Evolutionary conservation across 352 stramenopile genomes (phyloP).

Genomic region (Pythium sp.): DNA sequence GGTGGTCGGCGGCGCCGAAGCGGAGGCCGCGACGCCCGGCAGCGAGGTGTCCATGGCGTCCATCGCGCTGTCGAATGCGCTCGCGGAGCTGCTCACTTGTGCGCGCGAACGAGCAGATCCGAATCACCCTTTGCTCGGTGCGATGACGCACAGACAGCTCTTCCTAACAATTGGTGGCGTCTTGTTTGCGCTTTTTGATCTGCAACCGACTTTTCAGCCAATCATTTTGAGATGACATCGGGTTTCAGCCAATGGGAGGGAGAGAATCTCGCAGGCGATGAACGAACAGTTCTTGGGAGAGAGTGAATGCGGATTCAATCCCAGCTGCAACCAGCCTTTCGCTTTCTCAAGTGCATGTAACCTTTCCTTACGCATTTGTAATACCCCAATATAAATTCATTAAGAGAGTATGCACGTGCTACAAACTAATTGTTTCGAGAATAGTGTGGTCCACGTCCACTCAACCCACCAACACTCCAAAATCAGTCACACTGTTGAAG

Average conservation of each 20-base stretch:
- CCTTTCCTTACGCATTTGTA: not conserved
- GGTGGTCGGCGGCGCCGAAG: not conserved
- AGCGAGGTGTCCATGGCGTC: conserved; percentile 19
- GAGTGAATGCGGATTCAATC: conserved; percentile 2
- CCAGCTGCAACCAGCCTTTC: not conserved
- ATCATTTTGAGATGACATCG: not conserved
- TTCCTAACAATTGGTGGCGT: conserved; percentile 9
- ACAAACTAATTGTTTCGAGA: too few species aligned
- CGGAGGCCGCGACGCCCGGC: conserved; percentile 12
- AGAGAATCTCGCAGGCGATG: conserved; percentile 1
- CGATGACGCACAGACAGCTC: conserved; percentile 11
- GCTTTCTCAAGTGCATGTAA: not conserved
- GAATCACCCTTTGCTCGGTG: not conserved
- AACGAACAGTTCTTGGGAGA: not conserved
- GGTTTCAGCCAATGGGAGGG: not conserved
- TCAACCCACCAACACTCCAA: not conserved
- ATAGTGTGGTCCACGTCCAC: conserved; percentile 1
- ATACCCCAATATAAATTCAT: not conserved
- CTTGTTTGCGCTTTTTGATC: conserved; percentile 12
- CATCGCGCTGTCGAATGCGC: not conserved
- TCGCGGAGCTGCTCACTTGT: not conserved
- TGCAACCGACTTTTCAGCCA: conserved; percentile 9
- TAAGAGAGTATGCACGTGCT: not conserved
- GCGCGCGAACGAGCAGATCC: not conserved
- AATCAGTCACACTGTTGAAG: not conserved